Percentiles rank a stretch among this genome's conserved stretches.
Conservation (phyloP, 2,329 filamentous ascomycete species). For the Aspergillus sp. region DNA sequence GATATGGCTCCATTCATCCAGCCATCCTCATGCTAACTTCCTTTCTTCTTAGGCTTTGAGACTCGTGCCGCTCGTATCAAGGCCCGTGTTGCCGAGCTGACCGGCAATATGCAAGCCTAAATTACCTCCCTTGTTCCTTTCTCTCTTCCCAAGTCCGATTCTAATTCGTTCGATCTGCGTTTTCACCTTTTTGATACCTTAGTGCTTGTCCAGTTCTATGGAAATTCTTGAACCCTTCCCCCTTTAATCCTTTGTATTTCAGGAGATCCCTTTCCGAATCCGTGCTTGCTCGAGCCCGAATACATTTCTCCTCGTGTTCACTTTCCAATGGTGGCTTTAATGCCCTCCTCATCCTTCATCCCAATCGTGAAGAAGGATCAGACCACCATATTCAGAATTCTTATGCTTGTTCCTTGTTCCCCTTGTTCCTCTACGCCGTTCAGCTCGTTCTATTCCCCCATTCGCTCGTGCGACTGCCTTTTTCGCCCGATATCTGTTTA, state of each 20-base stretch:
- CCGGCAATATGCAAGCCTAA: conserved; percentile 70
- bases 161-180: neutral
- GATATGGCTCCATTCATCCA: neutral
- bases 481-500: neutral
- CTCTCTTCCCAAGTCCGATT: neutral
- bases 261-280: neutral
- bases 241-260: neutral
- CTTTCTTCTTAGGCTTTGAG: conserved; percentile 71
- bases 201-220: neutral
- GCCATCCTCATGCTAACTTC: conserved; percentile 24
- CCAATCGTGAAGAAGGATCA: neutral
- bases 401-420: conserved; percentile 14
- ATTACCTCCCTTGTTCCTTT: neutral
- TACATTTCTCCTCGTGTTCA: neutral
- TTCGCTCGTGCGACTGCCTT: conserved; percentile 23
- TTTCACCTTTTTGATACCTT: neutral
- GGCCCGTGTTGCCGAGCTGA: conserved; percentile 91
- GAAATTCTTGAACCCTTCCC: neutral
- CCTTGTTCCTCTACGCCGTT: conserved; percentile 18
- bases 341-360: neutral
- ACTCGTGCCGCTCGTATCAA: conserved; percentile 96
- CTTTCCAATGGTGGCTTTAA: neutral
- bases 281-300: neutral
- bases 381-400: conserved; percentile 6
- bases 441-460: conserved; percentile 32